Evolutionary conservation across 2,329 filamentous ascomycete species (phyloP), one percentile per base, ranked within the genome.

Genomic region (Seiridium cupressi): DNA sequence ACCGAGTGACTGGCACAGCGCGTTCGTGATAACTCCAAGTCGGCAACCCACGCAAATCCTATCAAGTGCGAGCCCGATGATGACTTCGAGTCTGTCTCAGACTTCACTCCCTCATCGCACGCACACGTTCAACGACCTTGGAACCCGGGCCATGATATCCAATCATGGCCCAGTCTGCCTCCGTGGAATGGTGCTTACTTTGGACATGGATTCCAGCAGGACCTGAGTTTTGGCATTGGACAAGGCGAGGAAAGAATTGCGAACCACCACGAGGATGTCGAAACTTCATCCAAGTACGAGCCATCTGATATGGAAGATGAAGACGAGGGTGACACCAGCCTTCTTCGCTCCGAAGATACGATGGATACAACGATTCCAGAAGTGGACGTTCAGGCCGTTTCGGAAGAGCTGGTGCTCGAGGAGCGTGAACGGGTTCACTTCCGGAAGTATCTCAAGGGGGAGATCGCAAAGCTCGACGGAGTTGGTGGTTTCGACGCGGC

Each of bases 401-500:
- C n/a, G 26, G 11, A 18, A 13, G 26, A 9, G 7, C 9, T 32
- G 3, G 44, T 32, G 13, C 35, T 35, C 1, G 55, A 58, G 7
- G 55, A 36, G n/a, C 44, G 34, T 44, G 55, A 58, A 38, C 44
- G 46, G 11, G 11, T 35, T 13, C 55, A 58, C 40, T 58, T 49
- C 36, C n/a, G 32, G 10, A 58, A 58, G 46, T 58, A 58, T 32
- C 55, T 58, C n/a, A 58, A 58, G 35, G 55, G 55, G 40, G 55
- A 58, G 5, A 46, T 58, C 8, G 26, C 4, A 32, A 11, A 56
- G 51, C 92, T 88, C 81, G 88, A 89, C 3, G 91, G 91, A 18
- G 93, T 93, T 90, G 84, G 85, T 57, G 81, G 92, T n/a, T 93
- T 93, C 70, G 91, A 94, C 72, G 87, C 91, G 57, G 91, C 91